phyloP scores from a whole-genome alignment of 2,329 filamentous ascomycete genomes.

The Hypoxylon sp. region DNA sequence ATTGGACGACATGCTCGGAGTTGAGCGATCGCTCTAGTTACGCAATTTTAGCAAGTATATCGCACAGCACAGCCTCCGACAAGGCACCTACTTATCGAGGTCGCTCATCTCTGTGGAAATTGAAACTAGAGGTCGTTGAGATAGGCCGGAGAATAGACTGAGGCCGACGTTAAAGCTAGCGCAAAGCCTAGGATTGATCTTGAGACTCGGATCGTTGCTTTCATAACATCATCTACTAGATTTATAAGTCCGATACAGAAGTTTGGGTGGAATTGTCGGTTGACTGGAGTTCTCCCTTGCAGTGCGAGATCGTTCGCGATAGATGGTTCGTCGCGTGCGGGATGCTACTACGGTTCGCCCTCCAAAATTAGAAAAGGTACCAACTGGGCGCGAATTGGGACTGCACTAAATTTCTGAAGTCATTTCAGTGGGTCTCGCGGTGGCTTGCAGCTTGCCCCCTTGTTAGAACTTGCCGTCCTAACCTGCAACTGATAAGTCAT shows the following conservation, averaged over 20 bases:
- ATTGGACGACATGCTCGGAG: slow-evolving; percentile 96
- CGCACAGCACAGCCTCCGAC: slow-evolving; percentile 1
- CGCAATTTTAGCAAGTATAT: slow-evolving; percentile 37
- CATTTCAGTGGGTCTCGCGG: slow-evolving; percentile 34
- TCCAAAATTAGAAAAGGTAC: slow-evolving; percentile 29
- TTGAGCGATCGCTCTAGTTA: slow-evolving; percentile 87
- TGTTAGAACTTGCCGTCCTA: slow-evolving; percentile 7
- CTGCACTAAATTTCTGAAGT: slow-evolving; percentile 28
- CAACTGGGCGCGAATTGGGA: slow-evolving; percentile 20
- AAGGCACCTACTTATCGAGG: slow-evolving; percentile 81
- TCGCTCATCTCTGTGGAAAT: slow-evolving; percentile 79
- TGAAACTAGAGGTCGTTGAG: slow-evolving; percentile 1
- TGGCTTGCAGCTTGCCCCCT: slow-evolving; percentile 27
- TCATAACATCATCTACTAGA: slow-evolving; percentile 42
- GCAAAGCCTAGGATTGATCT: slow-evolving; percentile 16
- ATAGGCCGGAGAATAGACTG: slow-evolving; percentile 4
- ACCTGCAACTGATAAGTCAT: slow-evolving; percentile 11
- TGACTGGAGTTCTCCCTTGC: background rate
- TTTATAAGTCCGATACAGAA: background rate
- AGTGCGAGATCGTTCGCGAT: slow-evolving; percentile 1
- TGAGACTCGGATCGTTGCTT: slow-evolving; percentile 9
- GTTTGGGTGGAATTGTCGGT: background rate
- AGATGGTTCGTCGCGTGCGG: slow-evolving; percentile 28
- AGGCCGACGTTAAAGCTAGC: slow-evolving; percentile 17
- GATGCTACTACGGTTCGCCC: slow-evolving; percentile 17